Base-by-base conservation (phyloP, 352 stramenopile genomes). In the Phytophthora sp. region DNA sequence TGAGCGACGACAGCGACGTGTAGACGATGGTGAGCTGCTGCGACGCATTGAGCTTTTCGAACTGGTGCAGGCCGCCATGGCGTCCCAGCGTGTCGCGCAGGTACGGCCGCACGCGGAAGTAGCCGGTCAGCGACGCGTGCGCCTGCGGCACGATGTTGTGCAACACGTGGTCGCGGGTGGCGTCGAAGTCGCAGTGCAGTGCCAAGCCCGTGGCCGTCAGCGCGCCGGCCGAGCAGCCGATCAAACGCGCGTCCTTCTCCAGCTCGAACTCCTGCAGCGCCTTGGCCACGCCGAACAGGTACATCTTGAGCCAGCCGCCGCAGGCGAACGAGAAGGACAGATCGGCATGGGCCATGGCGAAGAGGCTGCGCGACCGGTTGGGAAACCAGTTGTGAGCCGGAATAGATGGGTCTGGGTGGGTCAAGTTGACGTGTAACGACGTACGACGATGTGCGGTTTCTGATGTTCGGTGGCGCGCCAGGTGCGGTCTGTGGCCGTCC, bases 291-390 rank as follows among this genome's bases (percentile, higher is more conserved):
- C 89, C 89, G 39, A 96, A 95, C 17, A 90, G 65, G 67, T 95
- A 96, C 81, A 89, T 90, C 65, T 95, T 96, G 60, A 97, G 84
- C 82, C 83, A 97, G 0, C 89, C 89, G 21, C 83, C 86, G 49
- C 87, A 94, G 1, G 85, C 84, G 65, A 97, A 97, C 61, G 87
- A 96, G 73, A 91, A 93, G 64, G 83, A 92, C 56, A 62, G 49
- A 32, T 31, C 18, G n/a, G n/a, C n/a, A n/a, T n/a, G n/a, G n/a
- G n/a, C n/a, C n/a, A n/a, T n/a, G n/a, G n/a, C n/a, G n/a, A n/a
- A n/a, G n/a, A n/a, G n/a, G n/a, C 26, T 52, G 4, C 17, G n/a
- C 17, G 11, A 27, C 17, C n/a, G 0, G 44, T 8, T 13, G 45
- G 5, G 28, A 53, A 53, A 53, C 45, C 45, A 41, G 26, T 23